A percentile compares a stretch with the other conserved stretches of the same genome.
Conservation (phyloP, 306 rosid species). For the Parietaria judaica region DNA sequence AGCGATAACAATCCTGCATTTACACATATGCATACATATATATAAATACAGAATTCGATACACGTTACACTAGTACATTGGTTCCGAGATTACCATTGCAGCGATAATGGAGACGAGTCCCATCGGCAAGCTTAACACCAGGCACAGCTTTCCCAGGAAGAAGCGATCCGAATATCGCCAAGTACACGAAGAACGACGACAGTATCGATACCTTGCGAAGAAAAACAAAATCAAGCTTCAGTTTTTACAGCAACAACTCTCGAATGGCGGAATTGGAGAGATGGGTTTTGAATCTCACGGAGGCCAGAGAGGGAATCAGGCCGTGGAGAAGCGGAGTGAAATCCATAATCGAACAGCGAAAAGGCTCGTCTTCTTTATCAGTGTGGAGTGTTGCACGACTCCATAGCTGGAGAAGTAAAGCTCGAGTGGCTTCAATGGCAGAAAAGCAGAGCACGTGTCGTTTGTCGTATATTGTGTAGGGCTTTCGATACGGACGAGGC, state of each 20-base stretch:
- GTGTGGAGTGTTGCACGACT: no score
- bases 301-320: slow-evolving; percentile 39
- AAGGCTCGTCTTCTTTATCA: no score
- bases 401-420: no score
- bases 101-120: slow-evolving; percentile 68
- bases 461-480: no score
- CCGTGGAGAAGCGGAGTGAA: slow-evolving; percentile 33
- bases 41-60: background rate
- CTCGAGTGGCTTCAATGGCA: no score
- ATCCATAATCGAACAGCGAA: slow-evolving; percentile 30
- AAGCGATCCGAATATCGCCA: slow-evolving; percentile 66
- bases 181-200: slow-evolving; percentile 50
- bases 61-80: no score
- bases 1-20: slow-evolving; percentile 52
- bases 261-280: background rate
- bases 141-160: slow-evolving; percentile 69
- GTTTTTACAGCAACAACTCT: background rate
- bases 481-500: no score
- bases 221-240: slow-evolving; percentile 3
- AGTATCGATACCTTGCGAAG: slow-evolving; percentile 47
- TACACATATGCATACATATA: background rate
- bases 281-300: slow-evolving; percentile 27
- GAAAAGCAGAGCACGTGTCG: no score
- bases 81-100: slow-evolving; percentile 54
- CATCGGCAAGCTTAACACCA: slow-evolving; percentile 56